These are phyloP conservation scores for Fraxinus velutina DNA, from an alignment of 305 asterid genomes.

Conservation along the genomic window DNA sequence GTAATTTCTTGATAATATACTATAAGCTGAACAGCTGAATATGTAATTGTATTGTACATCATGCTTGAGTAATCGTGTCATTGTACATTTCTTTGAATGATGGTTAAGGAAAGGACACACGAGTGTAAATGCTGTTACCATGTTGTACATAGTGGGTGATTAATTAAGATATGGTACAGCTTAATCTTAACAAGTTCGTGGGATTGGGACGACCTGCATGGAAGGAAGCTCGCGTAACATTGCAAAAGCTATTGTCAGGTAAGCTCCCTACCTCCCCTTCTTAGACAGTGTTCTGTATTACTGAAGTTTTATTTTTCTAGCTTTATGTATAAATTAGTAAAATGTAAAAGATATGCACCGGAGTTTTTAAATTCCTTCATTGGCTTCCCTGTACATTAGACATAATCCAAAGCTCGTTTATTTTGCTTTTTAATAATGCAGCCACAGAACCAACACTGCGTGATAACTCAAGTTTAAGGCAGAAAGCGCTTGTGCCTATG, in stretches of 20 bases:
- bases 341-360: background rate
- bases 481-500: constrained; percentile 72
- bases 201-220: constrained; percentile 85
- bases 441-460: constrained; percentile 72
- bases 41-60: background rate
- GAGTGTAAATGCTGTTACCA: background rate
- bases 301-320: background rate
- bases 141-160: constrained; percentile 5
- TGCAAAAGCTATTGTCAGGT: constrained; percentile 90
- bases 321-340: background rate
- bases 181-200: constrained; percentile 79
- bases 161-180: constrained; percentile 40
- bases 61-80: constrained; percentile 6
- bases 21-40: constrained; percentile 6
- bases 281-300: background rate
- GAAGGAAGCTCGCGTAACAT: constrained; percentile 87
- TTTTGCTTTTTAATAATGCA: constrained; percentile 39
- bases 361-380: constrained; percentile 8
- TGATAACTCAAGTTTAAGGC: constrained; percentile 60
- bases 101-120: background rate
- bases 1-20: background rate
- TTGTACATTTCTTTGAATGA: constrained; percentile 18
- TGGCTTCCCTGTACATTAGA: background rate
- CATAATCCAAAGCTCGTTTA: background rate
- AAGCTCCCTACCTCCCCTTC: constrained; percentile 19